Evolutionary conservation across 2,329 filamentous ascomycete species (phyloP), one percentile per base, ranked within the genome.

Genomic region (Aciculosporium take): DNA sequence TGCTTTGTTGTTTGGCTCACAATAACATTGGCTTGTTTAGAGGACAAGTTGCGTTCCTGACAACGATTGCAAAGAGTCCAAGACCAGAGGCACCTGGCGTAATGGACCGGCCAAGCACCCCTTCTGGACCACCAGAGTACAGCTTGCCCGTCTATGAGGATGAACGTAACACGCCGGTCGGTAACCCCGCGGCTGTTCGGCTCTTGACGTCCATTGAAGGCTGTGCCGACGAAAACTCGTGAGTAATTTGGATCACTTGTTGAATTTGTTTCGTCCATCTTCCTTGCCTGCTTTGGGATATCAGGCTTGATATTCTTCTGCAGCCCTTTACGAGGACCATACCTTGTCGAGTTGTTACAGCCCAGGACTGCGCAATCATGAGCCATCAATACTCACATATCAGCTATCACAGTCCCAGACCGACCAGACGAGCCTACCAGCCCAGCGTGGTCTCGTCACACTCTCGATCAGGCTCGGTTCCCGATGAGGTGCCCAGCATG

Each of bases 181-280:
- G 64, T 45, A 71, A 69, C 53, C 59, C 66, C 34, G 67, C 74
- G 27, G 71, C 68, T 46, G 68, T 80, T 41, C 68, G 76, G 51
- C 62, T 81, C 51, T 62, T 81, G 60, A 79, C 75, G 40, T 78
- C 74, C 6, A 66, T 76, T 56, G 76, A 79, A 53, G 74, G 77
- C 36, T 60, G 68, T n/a, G 49, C 55, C 51, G 63, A 61, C 60
- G 66, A 47, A 42, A 61, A 65, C 55, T 65, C 69, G 74, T 79
- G 79, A 65, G 75, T 79, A 62, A 53, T 55, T 48, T 37, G 31
- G 18, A n/a, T 21, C 10, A 24, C n/a, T 36, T 20, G 13, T 3
- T 36, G n/a, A 12, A 5, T n/a, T 25, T 25, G 8, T 18, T 17
- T 36, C 21, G 12, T 25, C 25, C 7, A 12, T 2, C 15, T 36